Percentiles rank a stretch among this genome's conserved stretches.
Evolutionary conservation across 345 rosid species (phyloP).

Genomic region (Nephelium lappaceum): DNA sequence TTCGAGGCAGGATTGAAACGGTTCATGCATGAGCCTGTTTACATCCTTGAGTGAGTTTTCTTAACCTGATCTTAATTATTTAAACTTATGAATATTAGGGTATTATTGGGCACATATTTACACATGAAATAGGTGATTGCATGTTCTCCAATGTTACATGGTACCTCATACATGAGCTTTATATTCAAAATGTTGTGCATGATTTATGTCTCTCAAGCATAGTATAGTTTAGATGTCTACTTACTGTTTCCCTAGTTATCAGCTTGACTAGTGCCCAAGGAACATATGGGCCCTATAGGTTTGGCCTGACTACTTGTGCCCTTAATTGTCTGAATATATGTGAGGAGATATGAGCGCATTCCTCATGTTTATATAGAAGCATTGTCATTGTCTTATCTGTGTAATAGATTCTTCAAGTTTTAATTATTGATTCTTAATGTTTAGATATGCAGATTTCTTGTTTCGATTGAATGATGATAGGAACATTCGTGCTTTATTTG

Average conservation of each 20-base stretch:
- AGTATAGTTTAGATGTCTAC: neutral
- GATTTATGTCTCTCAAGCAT: neutral
- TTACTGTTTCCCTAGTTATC: neutral
- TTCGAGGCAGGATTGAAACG: slow-evolving; percentile 90
- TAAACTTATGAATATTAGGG: slow-evolving; percentile 2
- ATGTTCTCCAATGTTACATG: neutral
- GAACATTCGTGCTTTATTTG: slow-evolving; percentile 92
- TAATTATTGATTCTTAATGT: slow-evolving; percentile 12
- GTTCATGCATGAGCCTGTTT: slow-evolving; percentile 91
- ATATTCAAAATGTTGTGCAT: neutral
- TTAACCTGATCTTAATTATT: slow-evolving; percentile 13
- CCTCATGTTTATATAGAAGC: neutral
- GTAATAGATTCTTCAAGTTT: slow-evolving; percentile 1
- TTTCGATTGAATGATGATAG: slow-evolving; percentile 88
- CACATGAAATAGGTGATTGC: neutral
- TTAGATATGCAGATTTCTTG: slow-evolving; percentile 96
- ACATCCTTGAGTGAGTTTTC: slow-evolving; percentile 82
- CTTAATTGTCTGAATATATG: neutral
- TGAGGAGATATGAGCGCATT: neutral
- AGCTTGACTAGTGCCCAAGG: neutral
- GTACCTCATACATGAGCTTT: neutral
- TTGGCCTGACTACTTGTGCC: neutral
- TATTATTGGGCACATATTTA: neutral
- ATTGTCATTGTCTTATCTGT: neutral
- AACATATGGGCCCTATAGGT: neutral